Base-by-base conservation (phyloP, 768 basidiomycete genomes). In the Calocybe cyanea region DNA sequence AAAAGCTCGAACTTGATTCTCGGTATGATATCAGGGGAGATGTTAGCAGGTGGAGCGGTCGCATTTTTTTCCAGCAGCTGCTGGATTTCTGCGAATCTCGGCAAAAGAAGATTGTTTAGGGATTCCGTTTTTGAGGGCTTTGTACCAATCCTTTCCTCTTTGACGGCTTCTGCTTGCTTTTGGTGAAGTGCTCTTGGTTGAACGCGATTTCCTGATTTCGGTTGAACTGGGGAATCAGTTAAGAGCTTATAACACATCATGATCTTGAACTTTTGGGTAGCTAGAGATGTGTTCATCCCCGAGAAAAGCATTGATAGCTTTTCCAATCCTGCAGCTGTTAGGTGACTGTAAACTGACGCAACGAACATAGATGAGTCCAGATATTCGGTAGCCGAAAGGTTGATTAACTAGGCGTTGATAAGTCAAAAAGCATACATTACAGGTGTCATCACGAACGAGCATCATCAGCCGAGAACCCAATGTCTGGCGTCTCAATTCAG, bases 181-280 rank as follows among this genome's bases (percentile, higher is more conserved):
- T 41, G n/a, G 24, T 55, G 52, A 21, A 56, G 38, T 21, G 58
- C 57, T 42, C 60, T 46, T n/a, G 58, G 56, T 38, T 58, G 60
- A 17, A 51, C 59, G 15, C 59, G 59, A 9, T 52, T 52, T 41
- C 57, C 57, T 30, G 54, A 49, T 44, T 53, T 59, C 11, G 55
- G 51, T n/a, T 51, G 51, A 13, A 36, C 53, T 18, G 18, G 31
- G 18, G 47, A 34, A 41, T 55, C 50, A 31, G 23, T 40, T 21
- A 59, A 48, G 19, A 40, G 61, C 49, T 66, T 67, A 36, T 68
- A 68, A 51, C 74, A 77, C 11, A 76, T 52, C 0, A 61, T 52
- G 4, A 77, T 46, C 57, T 76, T 76, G 43, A 78, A 77, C 18
- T 55, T 57, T 38, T 69, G 62, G 2, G 58, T 48, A 2, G 69